Conservation (phyloP, 257 asterid genomes). For the Solanum sejunctum region DNA sequence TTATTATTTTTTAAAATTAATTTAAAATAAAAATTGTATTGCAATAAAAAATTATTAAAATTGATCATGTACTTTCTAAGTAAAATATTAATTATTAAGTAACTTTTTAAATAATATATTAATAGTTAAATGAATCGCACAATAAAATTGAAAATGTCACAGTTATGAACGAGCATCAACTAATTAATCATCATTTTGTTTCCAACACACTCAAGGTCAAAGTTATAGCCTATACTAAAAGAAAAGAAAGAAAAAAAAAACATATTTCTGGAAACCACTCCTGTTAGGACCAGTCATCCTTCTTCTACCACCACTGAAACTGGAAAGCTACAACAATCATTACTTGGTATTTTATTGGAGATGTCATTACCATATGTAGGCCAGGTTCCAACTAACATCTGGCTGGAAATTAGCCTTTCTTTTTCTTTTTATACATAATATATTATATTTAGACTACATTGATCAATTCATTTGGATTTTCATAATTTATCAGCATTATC, state of each 20-base stretch:
- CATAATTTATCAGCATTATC: not conserved
- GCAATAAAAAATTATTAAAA: no score
- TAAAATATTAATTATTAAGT: no score
- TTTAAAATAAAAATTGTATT: no score
- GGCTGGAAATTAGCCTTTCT: no score
- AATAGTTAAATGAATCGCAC: no score
- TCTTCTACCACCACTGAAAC: not conserved
- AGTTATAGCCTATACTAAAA: not conserved
- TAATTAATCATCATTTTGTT: not conserved
- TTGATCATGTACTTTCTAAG: no score
- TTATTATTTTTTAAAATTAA: no score
- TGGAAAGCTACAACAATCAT: not conserved
- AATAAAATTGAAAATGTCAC: slow-evolving; percentile 16
- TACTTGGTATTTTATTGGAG: not conserved
- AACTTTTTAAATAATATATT: rapidly evolving
- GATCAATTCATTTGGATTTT: not conserved
- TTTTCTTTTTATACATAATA: not conserved
- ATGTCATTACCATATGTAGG: not conserved
- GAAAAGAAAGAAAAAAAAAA: slow-evolving; percentile 1
- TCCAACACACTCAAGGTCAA: not conserved
- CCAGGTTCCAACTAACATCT: not conserved
- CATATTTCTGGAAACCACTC: slow-evolving; percentile 44
- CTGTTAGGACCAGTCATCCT: slow-evolving; percentile 39
- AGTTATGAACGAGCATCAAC: not conserved
- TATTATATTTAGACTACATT: not conserved